A percentile compares a stretch with the other conserved stretches of the same genome.
Evolutionary conservation across 768 basidiomycete species (phyloP).

Genomic region (Artomyces pyxidatus): DNA sequence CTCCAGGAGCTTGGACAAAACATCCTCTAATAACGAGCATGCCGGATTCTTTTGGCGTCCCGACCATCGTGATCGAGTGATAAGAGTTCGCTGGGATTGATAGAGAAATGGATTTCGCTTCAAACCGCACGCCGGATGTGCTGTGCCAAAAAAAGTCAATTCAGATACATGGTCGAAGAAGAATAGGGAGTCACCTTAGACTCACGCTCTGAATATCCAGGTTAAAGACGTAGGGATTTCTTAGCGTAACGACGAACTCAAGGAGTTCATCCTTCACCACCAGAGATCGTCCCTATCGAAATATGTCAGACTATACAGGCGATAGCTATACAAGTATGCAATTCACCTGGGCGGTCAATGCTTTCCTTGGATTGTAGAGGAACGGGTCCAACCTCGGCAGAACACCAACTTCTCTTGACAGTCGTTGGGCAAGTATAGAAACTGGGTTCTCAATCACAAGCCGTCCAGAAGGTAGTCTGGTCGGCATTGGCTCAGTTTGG

Average conservation of each 20-base stretch:
- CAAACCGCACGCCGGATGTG: conserved; percentile 73
- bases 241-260: conserved; percentile 78
- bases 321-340: not conserved
- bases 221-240: conserved; percentile 90
- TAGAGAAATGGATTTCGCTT: conserved; percentile 53
- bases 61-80: conserved; percentile 66
- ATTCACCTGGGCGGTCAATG: conserved; percentile 48
- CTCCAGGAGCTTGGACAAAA: conserved; percentile 66
- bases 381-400: conserved; percentile 70
- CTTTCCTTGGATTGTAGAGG: conserved; percentile 82
- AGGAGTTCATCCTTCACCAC: conserved; percentile 78
- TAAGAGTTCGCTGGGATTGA: conserved; percentile 67
- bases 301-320: not conserved
- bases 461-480: conserved; percentile 63
- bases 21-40: conserved; percentile 70
- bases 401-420: conserved; percentile 25
- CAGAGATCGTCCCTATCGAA: conserved; percentile 45
- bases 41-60: conserved; percentile 58
- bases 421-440: conserved; percentile 39
- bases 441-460: conserved; percentile 66
- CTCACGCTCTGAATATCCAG: conserved; percentile 77
- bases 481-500: no score
- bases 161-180: not conserved
- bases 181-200: conserved; percentile 50
- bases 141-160: conserved; percentile 33